Evolutionary conservation across 805 yeast genomes (phyloP), one percentile per base, ranked within the genome.

Genomic region (Candida nanaspora): DNA sequence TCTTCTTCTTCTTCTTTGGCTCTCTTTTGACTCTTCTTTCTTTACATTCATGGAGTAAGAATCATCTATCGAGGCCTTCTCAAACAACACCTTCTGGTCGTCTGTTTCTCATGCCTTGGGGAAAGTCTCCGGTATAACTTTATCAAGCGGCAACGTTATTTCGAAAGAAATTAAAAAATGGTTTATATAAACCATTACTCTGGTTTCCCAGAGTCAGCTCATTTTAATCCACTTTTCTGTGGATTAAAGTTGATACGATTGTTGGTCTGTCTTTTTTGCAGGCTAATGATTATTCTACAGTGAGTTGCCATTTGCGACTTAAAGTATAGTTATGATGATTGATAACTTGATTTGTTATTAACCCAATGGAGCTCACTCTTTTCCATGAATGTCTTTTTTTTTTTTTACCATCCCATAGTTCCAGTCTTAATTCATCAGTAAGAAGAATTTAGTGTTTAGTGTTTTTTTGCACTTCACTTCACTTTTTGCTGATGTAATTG

Each of bases 321-420:
- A 77, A 71, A 80, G 81, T 75, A 80, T 69, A 81, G 88, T 74
- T 74, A 80, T 82, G 73, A 75, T 85, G 78, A 78, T 75, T 80
- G 78, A 57, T 45, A 40, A 22, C 4, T 5, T 3, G 10, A 3
- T 11, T 29, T 21, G 59, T 56, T 49, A 44, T 46, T 47, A 42
- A 80, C 88, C 75, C 87, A 80, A 82, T 81, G 88, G 87, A 81
- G 88, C 88, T 82, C 78, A 81, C 81, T 79, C 82, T 78, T 69
- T 62, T 56, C 68, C 78, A 78, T 76, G 82, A 70, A 73, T 72
- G 76, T 72, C 62, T 39, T 48, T 35, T 35, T 40, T 41, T 49
- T 49, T 43, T 47, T 47, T 31, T 18, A 7, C n/a, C n/a, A n/a
- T 23, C 11, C 10, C 34, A 18, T 31, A 11, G 28, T 13, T 43